Percentiles rank a stretch among this genome's conserved stretches.
Evolutionary conservation across 2,329 filamentous ascomycete genomes (phyloP).

Genomic region (Cladosporium austrohemisphaericum): DNA sequence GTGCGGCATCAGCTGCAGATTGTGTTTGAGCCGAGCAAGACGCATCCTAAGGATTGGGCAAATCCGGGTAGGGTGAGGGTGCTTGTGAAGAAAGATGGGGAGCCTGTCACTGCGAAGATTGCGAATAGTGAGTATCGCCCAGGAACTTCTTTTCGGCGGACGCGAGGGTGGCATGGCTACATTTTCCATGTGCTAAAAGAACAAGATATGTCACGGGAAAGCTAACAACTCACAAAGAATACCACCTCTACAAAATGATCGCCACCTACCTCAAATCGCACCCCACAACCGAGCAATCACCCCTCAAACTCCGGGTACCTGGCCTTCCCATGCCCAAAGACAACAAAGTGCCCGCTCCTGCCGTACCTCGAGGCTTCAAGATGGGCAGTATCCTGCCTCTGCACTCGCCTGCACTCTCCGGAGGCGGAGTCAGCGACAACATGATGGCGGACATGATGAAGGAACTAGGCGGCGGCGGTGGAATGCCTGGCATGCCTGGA

Average conservation of each 20-base stretch:
- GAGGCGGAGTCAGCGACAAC: constrained; percentile 90
- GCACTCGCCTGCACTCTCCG: constrained; percentile 83
- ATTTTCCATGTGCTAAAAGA: background rate
- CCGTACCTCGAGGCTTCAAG: constrained; percentile 80
- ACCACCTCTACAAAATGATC: constrained; percentile 81
- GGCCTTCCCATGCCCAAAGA: constrained; percentile 68
- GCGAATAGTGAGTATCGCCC: constrained; percentile 63
- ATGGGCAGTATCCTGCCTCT: constrained; percentile 79
- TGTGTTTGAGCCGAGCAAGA: constrained; percentile 85
- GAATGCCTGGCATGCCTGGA: constrained; percentile 29
- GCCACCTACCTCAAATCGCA: constrained; percentile 71
- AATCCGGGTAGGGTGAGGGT: constrained; percentile 90
- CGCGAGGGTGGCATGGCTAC: constrained; percentile 3
- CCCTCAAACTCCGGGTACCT: constrained; percentile 68
- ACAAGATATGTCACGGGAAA: background rate
- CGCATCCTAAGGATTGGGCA: constrained; percentile 94
- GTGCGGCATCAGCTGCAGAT: constrained; percentile 51
- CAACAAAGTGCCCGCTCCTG: constrained; percentile 54
- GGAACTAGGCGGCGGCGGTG: constrained; percentile 59
- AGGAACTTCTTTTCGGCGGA: background rate
- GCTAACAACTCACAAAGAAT: constrained; percentile 53
- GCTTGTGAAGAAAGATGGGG: constrained; percentile 62
- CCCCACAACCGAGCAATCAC: constrained; percentile 70
- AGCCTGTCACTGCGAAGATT: constrained; percentile 47
- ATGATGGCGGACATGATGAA: constrained; percentile 96